Base-by-base conservation (phyloP, 306 rosid species). In the Lathyrus oleraceus region DNA sequence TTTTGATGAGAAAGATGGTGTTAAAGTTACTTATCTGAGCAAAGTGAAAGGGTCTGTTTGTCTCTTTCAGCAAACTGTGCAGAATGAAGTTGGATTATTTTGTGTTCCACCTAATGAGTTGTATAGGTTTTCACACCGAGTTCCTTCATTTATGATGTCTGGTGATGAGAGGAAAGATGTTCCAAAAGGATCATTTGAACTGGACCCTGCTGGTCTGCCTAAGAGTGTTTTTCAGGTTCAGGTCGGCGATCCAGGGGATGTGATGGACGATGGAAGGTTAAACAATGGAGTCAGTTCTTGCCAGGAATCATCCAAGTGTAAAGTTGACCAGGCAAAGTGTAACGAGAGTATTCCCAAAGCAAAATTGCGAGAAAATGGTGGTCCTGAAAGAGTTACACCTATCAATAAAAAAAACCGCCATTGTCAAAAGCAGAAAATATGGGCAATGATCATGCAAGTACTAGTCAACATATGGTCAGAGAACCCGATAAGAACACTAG, bases 131-230 rank as follows among this genome's bases (percentile, higher is more conserved):
- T 90, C 98, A 19, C 95, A 94, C 61, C 87, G 57, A 71, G 45
- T 94, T 76, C 98, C 98, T 28, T 90, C 92, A 1, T 75, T 64
- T 69, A 81, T 67, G 76, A 84, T 90, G 97, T 75, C 92, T 13
- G 98, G 97, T 61, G 52, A 65, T 48, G 98, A 94, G 83, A 70
- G 90, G 77, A 44, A 81, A 47, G 89, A 81, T 61, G 89, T 94
- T 85, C 97, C 96, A 0, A 65, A 51, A 61, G 97, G 94, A 51
- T 94, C 90, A 65, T 85, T 87, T 73, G 98, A 94, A 81, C 82
- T 94, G 15, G 98, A 94, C 52, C 90, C 98, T 76, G 97, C 94
- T 59, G 73, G 86, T 27, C 72, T 94, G 57, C 96, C 96, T 30
- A 4, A 47, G 49, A 61, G 79, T 75, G 45, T 85, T 78, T 65